These are phyloP conservation scores for Umbelopsis sp. DNA, from an alignment of 192 early-diverging fungal species.

Conservation along the genomic window DNA sequence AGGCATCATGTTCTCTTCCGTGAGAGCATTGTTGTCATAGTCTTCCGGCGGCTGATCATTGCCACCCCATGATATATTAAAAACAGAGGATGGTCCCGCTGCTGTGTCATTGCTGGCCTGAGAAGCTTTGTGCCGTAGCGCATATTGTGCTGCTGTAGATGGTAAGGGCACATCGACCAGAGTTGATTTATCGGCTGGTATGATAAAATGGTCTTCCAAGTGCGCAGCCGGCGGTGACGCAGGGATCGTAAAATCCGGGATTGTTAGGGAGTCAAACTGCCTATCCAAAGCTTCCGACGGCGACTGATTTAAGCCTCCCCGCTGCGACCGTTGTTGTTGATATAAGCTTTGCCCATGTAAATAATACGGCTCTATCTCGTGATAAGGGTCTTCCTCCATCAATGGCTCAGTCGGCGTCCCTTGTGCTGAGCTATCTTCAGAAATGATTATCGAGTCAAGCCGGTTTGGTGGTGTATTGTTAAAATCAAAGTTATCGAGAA, in stretches of 20 bases:
- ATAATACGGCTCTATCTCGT: slow-evolving; percentile 15
- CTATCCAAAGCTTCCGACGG: not conserved
- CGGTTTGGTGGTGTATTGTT: not conserved
- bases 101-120: not conserved
- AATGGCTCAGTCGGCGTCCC: not conserved
- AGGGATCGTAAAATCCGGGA: slow-evolving; percentile 20
- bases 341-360: slow-evolving; percentile 13
- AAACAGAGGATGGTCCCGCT: slow-evolving; percentile 19
- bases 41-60: slow-evolving; percentile 34
- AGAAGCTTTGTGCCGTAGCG: not conserved
- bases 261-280: slow-evolving; percentile 14
- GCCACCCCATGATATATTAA: slow-evolving; percentile 44
- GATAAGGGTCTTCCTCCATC: slow-evolving; percentile 15
- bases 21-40: slow-evolving; percentile 18
- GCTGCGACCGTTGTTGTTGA: slow-evolving; percentile 2
- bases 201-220: slow-evolving; percentile 17
- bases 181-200: slow-evolving; percentile 1
- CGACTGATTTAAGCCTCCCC: not conserved
- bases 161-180: slow-evolving; percentile 5
- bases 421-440: slow-evolving; percentile 2
- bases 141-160: not conserved
- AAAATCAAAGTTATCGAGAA: slow-evolving; percentile 8
- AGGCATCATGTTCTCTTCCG: slow-evolving; percentile 11
- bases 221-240: slow-evolving; percentile 17
- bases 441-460: slow-evolving; percentile 8